These are phyloP conservation scores for Rosa chinensis DNA, from an alignment of 306 rosid genomes.

Conservation along the genomic window DNA sequence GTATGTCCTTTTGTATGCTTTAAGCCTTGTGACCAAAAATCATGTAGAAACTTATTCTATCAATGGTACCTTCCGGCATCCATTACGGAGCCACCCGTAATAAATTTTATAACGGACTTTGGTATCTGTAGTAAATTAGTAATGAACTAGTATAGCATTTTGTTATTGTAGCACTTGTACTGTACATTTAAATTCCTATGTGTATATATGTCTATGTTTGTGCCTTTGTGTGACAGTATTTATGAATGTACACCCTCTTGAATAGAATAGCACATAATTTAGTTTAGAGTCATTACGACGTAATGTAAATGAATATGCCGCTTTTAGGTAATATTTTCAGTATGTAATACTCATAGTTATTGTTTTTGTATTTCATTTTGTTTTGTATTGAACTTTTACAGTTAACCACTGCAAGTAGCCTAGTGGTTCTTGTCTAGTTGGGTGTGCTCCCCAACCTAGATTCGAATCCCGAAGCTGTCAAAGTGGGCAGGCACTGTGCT, in stretches of 20 bases:
- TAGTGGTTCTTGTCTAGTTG: too few relatives aligned
- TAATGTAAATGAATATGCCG: neutral
- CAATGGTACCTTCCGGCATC: neutral
- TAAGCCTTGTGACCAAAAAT: neutral
- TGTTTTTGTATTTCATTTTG: neutral
- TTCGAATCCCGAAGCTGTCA: too few relatives aligned
- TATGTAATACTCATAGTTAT: neutral
- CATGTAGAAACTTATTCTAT: neutral
- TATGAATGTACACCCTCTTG: neutral
- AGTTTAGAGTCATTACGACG: neutral
- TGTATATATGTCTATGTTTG: neutral
- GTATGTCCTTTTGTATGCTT: neutral
- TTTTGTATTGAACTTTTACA: neutral
- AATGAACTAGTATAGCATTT: neutral
- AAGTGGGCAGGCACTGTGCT: too few relatives aligned
- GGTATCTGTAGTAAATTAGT: neutral
- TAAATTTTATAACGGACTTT: neutral
- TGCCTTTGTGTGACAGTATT: neutral
- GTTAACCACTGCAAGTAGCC: too few relatives aligned
- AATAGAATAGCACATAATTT: neutral
- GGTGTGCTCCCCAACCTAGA: too few relatives aligned
- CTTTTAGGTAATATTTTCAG: neutral
- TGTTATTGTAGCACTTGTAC: neutral
- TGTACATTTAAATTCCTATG: too few relatives aligned
- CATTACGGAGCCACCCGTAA: neutral